Evolutionary conservation across 331 rosid species (phyloP).

Genomic region (Pyrus hybrid): DNA sequence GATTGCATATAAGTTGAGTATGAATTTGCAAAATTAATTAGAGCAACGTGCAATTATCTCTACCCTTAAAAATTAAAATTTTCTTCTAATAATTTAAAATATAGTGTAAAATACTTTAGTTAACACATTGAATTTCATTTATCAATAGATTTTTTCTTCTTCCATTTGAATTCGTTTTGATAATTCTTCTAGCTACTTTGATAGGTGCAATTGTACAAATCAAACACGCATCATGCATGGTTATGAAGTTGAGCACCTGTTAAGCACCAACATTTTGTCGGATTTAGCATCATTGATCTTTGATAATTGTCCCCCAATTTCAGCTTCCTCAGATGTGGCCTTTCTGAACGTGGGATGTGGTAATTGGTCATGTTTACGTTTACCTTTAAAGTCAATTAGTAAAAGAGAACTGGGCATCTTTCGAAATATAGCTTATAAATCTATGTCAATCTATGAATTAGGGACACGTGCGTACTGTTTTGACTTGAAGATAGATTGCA

Average conservation of each 20-base stretch:
- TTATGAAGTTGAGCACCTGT: not conserved
- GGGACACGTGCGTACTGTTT: not conserved
- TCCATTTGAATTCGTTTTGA: not conserved
- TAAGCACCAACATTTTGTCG: constrained; percentile 1
- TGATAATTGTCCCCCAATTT: constrained; percentile 4
- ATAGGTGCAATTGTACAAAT: no score
- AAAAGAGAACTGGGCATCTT: not conserved
- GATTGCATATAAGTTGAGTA: not conserved
- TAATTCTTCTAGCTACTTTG: no score
- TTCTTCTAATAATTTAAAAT: no score
- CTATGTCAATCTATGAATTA: not conserved
- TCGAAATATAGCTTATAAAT: not conserved
- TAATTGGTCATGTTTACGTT: not conserved
- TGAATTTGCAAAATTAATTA: constrained; percentile 8
- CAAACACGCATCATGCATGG: not conserved
- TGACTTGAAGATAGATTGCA: not conserved
- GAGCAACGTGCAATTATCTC: no score
- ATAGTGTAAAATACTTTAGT: no score
- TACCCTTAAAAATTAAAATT: no score
- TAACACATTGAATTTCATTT: no score
- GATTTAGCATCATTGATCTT: constrained; percentile 10
- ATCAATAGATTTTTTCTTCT: no score
- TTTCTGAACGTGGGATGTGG: constrained; percentile 7
- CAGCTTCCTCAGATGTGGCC: not conserved
- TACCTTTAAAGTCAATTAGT: not conserved